These are phyloP conservation scores for Physcia stellaris DNA, from an alignment of 495 filamentous ascomycete species.

Conservation along the genomic window DNA sequence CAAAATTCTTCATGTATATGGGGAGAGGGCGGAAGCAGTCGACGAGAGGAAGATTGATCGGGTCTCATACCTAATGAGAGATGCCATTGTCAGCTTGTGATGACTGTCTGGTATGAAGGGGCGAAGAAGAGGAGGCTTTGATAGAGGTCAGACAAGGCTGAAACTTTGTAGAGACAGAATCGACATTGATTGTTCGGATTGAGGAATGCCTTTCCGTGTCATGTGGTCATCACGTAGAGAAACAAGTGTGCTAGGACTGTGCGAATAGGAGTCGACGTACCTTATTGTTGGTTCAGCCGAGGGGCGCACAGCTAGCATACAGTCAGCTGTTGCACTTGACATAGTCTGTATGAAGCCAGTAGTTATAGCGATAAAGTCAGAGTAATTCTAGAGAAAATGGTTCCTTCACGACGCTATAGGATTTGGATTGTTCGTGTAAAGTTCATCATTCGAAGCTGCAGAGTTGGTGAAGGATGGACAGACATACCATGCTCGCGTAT, in stretches of 20 bases:
- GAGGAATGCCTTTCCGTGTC: constrained; percentile 96
- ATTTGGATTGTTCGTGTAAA: constrained; percentile 70
- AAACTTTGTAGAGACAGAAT: constrained; percentile 76
- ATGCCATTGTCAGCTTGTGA: too few species aligned
- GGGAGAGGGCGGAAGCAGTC: background rate
- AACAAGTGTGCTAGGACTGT: background rate
- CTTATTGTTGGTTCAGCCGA: constrained; percentile 32
- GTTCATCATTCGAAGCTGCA: constrained; percentile 36
- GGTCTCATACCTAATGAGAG: constrained; percentile 43
- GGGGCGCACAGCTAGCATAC: background rate
- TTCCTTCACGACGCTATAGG: constrained; percentile 62
- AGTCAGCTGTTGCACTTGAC: background rate
- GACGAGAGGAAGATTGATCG: constrained; percentile 10
- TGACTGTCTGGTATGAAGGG: constrained; percentile 9
- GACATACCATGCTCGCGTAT: too few species aligned
- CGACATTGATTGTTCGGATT: constrained; percentile 81
- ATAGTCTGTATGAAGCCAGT: background rate
- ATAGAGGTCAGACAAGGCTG: constrained; percentile 95
- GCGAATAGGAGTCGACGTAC: constrained; percentile 30
- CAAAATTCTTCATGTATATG: constrained; percentile 67
- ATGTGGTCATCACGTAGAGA: constrained; percentile 61
- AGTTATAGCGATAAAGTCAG: constrained; percentile 34
- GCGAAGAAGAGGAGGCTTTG: constrained; percentile 9
- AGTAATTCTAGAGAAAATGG: constrained; percentile 51
- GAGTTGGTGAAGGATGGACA: too few species aligned